Conservation (phyloP, 495 filamentous ascomycete genomes). For the Neurospora sp. region DNA sequence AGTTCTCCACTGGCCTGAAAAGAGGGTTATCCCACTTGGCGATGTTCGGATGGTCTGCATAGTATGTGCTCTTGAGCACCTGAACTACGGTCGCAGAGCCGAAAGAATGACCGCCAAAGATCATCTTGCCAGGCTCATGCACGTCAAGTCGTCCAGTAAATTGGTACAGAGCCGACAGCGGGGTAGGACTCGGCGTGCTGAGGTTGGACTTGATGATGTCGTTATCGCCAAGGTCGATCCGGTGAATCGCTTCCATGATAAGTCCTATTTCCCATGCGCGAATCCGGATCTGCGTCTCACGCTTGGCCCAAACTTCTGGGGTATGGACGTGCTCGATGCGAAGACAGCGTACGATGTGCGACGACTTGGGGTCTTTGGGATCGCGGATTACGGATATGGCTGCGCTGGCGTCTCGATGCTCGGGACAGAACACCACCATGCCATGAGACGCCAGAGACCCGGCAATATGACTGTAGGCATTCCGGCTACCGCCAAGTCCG, state of each 20-base stretch:
- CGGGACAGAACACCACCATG: slow-evolving; percentile 62
- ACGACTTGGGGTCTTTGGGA: slow-evolving; percentile 25
- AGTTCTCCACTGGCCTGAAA: slow-evolving; percentile 39
- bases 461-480: slow-evolving; percentile 63
- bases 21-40: slow-evolving; percentile 25
- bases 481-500: slow-evolving; percentile 62
- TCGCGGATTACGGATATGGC: slow-evolving; percentile 54
- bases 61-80: slow-evolving; percentile 62
- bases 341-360: slow-evolving; percentile 33
- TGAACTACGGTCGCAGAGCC: slow-evolving; percentile 62
- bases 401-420: slow-evolving; percentile 66
- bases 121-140: slow-evolving; percentile 56
- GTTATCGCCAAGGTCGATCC: slow-evolving; percentile 45
- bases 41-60: slow-evolving; percentile 31
- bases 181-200: slow-evolving; percentile 29
- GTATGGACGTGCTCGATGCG: slow-evolving; percentile 43
- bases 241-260: slow-evolving; percentile 49
- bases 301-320: slow-evolving; percentile 44
- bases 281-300: slow-evolving; percentile 59
- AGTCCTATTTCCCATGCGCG: slow-evolving; percentile 63
- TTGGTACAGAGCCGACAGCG: slow-evolving; percentile 30
- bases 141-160: slow-evolving; percentile 51
- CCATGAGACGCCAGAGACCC: slow-evolving; percentile 67
- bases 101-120: slow-evolving; percentile 67
- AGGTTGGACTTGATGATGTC: slow-evolving; percentile 28